Conservation (phyloP, 371 early-diverging fungal genomes). For the Capillidium heterosporum region DNA sequence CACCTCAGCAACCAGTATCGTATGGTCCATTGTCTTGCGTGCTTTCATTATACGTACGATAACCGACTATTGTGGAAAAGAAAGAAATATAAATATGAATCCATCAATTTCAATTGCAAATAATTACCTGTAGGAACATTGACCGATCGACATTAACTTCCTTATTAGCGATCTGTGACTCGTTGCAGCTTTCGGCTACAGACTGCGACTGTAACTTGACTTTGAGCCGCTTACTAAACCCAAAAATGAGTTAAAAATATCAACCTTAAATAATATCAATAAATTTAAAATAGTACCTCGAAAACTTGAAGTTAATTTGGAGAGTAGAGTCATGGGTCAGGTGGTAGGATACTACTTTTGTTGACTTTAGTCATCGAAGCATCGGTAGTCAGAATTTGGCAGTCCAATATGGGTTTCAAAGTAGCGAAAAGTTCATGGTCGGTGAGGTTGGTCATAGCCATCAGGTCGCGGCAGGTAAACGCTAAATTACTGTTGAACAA, state of each 20-base stretch:
- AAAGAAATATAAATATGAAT: background rate
- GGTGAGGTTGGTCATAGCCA: slow-evolving; percentile 24
- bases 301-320: background rate
- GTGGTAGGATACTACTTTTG: background rate
- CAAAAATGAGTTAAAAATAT: too few species aligned
- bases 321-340: background rate
- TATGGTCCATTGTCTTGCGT: slow-evolving; percentile 75
- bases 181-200: slow-evolving; percentile 68
- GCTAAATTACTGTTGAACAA: slow-evolving; percentile 37
- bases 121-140: slow-evolving; percentile 58
- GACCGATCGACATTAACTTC: slow-evolving; percentile 76
- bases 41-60: slow-evolving; percentile 96
- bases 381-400: background rate
- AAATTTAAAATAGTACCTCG: background rate
- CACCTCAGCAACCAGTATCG: slow-evolving; percentile 69
- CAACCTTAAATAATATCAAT: background rate
- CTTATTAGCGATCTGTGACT: slow-evolving; percentile 71
- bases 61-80: slow-evolving; percentile 37
- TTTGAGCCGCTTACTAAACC: slow-evolving; percentile 48
- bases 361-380: background rate
- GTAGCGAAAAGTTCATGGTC: slow-evolving; percentile 28
- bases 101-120: background rate
- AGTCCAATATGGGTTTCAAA: slow-evolving; percentile 17
- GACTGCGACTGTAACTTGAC: slow-evolving; percentile 64
- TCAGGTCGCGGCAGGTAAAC: slow-evolving; percentile 28